Evolutionary conservation across 2,329 filamentous ascomycete genomes (phyloP).

Genomic region (Fusarium phyllophilum): DNA sequence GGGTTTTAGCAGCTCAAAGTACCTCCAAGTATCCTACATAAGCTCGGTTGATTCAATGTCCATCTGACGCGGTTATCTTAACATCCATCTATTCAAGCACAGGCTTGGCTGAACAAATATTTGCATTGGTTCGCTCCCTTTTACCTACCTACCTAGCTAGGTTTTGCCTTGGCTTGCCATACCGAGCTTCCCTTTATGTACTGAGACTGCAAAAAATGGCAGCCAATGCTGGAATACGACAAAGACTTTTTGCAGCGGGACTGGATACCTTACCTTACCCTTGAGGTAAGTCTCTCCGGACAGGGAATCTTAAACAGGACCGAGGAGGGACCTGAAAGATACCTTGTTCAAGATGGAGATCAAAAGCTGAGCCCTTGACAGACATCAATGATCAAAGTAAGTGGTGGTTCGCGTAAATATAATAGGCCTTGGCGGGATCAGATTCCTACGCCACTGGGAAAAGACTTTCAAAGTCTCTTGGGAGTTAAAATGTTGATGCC

Average conservation of each 20-base stretch:
- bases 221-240: background rate
- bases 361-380: background rate
- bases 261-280: background rate
- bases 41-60: constrained; percentile 2
- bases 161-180: background rate
- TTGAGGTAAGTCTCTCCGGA: background rate
- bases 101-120: background rate
- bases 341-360: background rate
- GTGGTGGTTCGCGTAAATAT: background rate
- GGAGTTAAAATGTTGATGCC: background rate
- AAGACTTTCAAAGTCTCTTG: background rate
- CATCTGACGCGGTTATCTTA: constrained; percentile 10
- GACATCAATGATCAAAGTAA: background rate
- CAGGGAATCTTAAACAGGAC: background rate
- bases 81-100: background rate
- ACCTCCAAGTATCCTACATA: constrained; percentile 8
- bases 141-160: background rate
- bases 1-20: constrained; percentile 6
- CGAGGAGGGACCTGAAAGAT: background rate
- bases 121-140: background rate
- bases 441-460: background rate
- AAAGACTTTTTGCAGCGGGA: background rate
- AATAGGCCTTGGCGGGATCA: background rate
- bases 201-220: background rate
- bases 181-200: background rate